Evolutionary conservation across 148 eudicot species (phyloP).

Genomic region (Chenopodium berlandieri): DNA sequence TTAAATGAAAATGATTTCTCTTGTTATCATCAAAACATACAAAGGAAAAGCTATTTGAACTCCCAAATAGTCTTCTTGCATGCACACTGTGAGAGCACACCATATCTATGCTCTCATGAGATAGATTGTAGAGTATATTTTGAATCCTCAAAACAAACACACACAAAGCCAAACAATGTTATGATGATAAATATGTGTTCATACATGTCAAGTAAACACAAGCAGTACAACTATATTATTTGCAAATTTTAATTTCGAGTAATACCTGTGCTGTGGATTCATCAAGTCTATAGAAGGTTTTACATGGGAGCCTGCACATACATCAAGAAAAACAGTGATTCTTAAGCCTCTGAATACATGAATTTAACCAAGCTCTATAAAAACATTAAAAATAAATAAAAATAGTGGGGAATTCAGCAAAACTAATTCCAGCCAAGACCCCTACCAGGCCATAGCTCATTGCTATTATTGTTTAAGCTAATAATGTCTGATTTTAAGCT

Average conservation of each 20-base stretch:
- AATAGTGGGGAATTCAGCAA: background rate
- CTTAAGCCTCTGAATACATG: background rate
- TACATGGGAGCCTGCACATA: conserved; percentile 56
- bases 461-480: background rate
- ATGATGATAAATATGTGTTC: background rate
- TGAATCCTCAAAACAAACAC: background rate
- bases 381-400: background rate
- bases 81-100: background rate
- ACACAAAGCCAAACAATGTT: background rate
- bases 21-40: background rate
- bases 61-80: background rate
- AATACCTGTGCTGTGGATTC: conserved; percentile 87
- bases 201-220: background rate
- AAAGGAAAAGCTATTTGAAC: background rate
- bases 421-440: background rate
- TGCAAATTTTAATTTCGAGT: background rate
- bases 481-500: background rate
- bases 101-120: background rate
- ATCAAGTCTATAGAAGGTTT: conserved; percentile 69
- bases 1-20: background rate
- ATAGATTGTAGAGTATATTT: background rate
- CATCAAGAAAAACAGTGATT: conserved; percentile 25
- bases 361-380: background rate
- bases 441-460: background rate
- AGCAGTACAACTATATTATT: conserved; percentile 3